A percentile compares a stretch with the other conserved stretches of the same genome.
Conservation (phyloP, 345 rosid genomes). For the Microthlaspi erraticum region DNA sequence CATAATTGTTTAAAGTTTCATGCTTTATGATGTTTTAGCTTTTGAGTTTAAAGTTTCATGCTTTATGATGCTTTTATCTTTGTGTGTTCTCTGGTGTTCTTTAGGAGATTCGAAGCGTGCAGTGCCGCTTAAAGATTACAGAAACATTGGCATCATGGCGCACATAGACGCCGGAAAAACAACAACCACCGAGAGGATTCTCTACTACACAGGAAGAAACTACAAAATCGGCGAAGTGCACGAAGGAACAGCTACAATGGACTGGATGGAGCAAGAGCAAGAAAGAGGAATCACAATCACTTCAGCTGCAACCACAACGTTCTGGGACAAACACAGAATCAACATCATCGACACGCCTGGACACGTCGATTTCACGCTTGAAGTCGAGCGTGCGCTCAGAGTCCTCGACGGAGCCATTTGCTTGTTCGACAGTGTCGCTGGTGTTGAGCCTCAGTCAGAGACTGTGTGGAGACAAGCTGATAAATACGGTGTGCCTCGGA, state of each 20-base stretch:
- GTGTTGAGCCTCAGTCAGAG: slow-evolving; percentile 99
- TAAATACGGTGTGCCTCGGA: slow-evolving; percentile 94
- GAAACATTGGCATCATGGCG: slow-evolving; percentile 98
- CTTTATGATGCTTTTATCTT: background rate
- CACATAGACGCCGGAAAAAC: slow-evolving; percentile 99
- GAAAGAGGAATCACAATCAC: slow-evolving; percentile 99
- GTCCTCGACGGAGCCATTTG: slow-evolving; percentile 97
- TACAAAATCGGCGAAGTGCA: slow-evolving; percentile 98
- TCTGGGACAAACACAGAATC: slow-evolving; percentile 88
- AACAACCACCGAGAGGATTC: slow-evolving; percentile 87
- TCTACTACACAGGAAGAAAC: slow-evolving; percentile 92
- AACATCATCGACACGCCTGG: slow-evolving; percentile 98
- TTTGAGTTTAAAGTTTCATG: background rate
- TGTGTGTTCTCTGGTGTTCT: slow-evolving; percentile 19
- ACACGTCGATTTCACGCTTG: slow-evolving; percentile 95
- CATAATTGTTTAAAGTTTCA: background rate
- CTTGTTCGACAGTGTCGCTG: slow-evolving; percentile 98
- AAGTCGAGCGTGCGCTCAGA: slow-evolving; percentile 95
- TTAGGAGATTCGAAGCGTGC: slow-evolving; percentile 63
- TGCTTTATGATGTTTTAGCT: background rate
- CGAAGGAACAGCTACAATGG: slow-evolving; percentile 99
- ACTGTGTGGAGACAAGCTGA: slow-evolving; percentile 99
- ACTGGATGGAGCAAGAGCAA: slow-evolving; percentile 99
- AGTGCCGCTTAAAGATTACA: slow-evolving; percentile 79
- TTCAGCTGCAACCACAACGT: slow-evolving; percentile 95